Conservation (phyloP, 805 yeast genomes). For the Kurtzmaniella cleridarum region DNA sequence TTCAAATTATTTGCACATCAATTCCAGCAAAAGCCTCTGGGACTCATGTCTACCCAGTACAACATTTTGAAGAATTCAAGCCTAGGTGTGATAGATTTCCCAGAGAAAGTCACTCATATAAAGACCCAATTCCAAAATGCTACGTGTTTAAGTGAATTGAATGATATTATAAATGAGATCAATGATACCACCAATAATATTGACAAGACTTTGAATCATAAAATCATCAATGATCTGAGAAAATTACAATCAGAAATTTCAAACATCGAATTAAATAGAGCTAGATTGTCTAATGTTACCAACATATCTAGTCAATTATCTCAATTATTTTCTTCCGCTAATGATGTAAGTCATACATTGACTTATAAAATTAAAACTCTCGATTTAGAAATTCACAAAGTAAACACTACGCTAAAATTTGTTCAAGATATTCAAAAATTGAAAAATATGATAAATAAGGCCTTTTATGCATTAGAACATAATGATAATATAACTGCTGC, state of each 20-base stretch:
- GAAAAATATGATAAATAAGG: conserved; percentile 59
- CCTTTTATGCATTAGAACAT: conserved; percentile 62
- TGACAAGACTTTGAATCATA: conserved; percentile 22
- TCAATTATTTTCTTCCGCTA: conserved; percentile 52
- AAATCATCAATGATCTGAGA: conserved; percentile 18
- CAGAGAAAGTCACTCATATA: too few species aligned
- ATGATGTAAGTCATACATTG: conserved; percentile 58
- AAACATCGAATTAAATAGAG: conserved; percentile 54
- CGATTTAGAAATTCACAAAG: conserved; percentile 65
- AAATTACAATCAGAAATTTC: conserved; percentile 34
- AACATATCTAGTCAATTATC: conserved; percentile 52
- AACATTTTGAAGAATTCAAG: too few species aligned
- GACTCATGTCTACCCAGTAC: too few species aligned
- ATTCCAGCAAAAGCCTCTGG: too few species aligned
- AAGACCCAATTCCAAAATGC: conserved; percentile 14
- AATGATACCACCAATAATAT: conserved; percentile 19
- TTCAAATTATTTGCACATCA: too few species aligned
- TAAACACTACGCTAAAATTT: conserved; percentile 55
- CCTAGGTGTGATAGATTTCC: too few species aligned
- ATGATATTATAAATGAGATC: conserved; percentile 19
- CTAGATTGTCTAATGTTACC: conserved; percentile 59
- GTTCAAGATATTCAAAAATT: conserved; percentile 63
- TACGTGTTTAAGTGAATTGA: conserved; percentile 23
- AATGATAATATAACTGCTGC: conserved; percentile 79
- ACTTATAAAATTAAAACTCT: conserved; percentile 64